phyloP scores from a whole-genome alignment of 225 moss, liverwort and hornwort genomes.

The Polytrichum formosum region DNA sequence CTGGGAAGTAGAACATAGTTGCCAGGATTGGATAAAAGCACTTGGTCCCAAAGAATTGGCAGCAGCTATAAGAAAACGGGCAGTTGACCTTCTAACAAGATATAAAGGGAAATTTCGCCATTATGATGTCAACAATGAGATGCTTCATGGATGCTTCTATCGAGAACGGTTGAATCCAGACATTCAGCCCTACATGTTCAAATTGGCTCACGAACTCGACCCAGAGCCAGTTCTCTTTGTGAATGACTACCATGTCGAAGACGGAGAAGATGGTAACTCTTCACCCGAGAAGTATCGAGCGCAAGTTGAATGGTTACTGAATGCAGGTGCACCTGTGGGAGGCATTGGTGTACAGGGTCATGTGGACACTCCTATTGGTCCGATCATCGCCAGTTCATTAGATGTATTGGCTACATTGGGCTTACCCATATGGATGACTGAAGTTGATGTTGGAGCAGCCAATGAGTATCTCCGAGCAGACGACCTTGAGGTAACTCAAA shows the following conservation, averaged over 20 bases:
- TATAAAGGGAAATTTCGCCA: slow-evolving; percentile 76
- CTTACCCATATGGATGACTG: slow-evolving; percentile 86
- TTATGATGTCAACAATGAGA: slow-evolving; percentile 96
- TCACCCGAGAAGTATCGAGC: slow-evolving; percentile 58
- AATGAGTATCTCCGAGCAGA: slow-evolving; percentile 79
- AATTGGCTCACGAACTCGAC: slow-evolving; percentile 61
- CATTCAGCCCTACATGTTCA: slow-evolving; percentile 64
- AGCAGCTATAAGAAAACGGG: slow-evolving; percentile 59
- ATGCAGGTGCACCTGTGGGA: slow-evolving; percentile 70
- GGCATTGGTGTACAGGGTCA: slow-evolving; percentile 94
- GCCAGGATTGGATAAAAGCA: slow-evolving; percentile 75
- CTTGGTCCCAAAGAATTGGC: slow-evolving; percentile 34
- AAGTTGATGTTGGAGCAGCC: slow-evolving; percentile 70
- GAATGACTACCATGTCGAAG: slow-evolving; percentile 88
- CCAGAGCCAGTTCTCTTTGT: slow-evolving; percentile 66
- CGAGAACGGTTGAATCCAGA: slow-evolving; percentile 45
- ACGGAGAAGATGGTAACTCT: slow-evolving; percentile 71
- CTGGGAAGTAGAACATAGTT: slow-evolving; percentile 75
- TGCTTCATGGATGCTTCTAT: slow-evolving; percentile 89
- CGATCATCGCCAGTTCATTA: slow-evolving; percentile 56
- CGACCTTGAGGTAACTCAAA: slow-evolving; percentile 62
- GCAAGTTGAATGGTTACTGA: slow-evolving; percentile 49
- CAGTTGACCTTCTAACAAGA: slow-evolving; percentile 53
- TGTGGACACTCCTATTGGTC: slow-evolving; percentile 64
- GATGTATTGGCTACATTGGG: slow-evolving; percentile 47